Evolutionary conservation across 345 rosid species (phyloP), one percentile per base, ranked within the genome.

Genomic region (Draba incana): DNA sequence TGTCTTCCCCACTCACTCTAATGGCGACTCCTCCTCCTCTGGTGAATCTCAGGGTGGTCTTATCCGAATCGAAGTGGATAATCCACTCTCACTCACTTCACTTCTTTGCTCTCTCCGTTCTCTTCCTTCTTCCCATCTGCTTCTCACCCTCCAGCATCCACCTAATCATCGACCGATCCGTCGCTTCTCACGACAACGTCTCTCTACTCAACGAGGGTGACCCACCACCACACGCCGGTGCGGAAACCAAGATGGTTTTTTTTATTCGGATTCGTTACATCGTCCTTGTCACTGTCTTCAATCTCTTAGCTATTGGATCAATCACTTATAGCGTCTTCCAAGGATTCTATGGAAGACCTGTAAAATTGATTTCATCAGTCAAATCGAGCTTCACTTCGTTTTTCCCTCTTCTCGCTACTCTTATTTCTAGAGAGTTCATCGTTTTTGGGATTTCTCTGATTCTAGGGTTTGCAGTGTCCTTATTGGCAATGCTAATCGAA

Each of bases 291-390:
- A 56, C 42, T 49, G 63, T 77, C 38, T 75, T 84, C 78, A 61
- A 79, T 8, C 77, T 81, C 73, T 71, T 76, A 38, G 88, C 88
- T 25, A 48, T 67, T 33, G 89, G 85, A 6, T 88, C 97, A 41
- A 78, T 90, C 79, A 78, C 93, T 49, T 79, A 77, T 77, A 85
- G 93, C 62, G 84, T 85, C 10, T 55, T 82, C 55, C 90, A 85
- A 3, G 96, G 90, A 3, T 90, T 90, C 81, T 88, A 85, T 37
- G 97, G 97, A 49, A 76, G 95, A 50, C 98, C 98, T 23, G 90
- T 90, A 57, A 88, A 82, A 76, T 76, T 92, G 3, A 8, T 66
- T 23, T 72, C 89, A 8, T 79, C 97, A 2, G 65, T 90, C 59
- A 78, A 63, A 53, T 88, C 98, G n/a, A 77, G 83, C 66, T 63